Percentiles rank a stretch among this genome's conserved stretches.
Conservation (phyloP, 345 rosid genomes). For the Salix koriyanagi region DNA sequence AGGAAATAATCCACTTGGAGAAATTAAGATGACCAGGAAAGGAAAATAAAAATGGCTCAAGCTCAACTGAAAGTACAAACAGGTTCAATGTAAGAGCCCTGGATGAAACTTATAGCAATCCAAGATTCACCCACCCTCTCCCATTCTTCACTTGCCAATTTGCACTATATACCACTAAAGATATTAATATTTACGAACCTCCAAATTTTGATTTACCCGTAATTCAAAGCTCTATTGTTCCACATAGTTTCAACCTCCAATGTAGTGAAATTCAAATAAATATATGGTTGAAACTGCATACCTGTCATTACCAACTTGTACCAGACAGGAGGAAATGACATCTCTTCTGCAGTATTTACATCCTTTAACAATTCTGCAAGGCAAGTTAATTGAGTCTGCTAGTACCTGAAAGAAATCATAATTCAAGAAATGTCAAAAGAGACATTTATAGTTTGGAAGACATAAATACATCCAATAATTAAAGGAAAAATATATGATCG, state of each 20-base stretch:
- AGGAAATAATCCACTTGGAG: not conserved
- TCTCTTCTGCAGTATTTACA: constrained; percentile 26
- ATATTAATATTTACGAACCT: not conserved
- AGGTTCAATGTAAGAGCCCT: not conserved
- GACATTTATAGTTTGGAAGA: not conserved
- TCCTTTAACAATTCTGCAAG: constrained; percentile 33
- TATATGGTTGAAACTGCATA: not conserved
- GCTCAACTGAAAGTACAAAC: not conserved
- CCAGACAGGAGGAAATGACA: constrained; percentile 22
- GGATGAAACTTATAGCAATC: not conserved
- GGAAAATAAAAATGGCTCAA: not conserved
- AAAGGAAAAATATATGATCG: not conserved
- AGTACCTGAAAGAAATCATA: constrained; percentile 12
- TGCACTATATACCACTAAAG: not conserved
- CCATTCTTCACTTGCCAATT: not conserved
- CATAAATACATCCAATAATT: not conserved
- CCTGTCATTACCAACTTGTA: constrained; percentile 25
- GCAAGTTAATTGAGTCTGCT: constrained; percentile 28
- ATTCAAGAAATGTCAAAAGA: not conserved
- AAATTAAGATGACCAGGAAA: not conserved
- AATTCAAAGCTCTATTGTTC: not conserved
- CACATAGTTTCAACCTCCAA: not conserved
- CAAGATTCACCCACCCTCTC: not conserved
- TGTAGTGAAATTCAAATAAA: not conserved
- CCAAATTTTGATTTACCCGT: not conserved